phyloP scores from a whole-genome alignment of 2,329 filamentous ascomycete genomes.

The Thelonectria discophora region DNA sequence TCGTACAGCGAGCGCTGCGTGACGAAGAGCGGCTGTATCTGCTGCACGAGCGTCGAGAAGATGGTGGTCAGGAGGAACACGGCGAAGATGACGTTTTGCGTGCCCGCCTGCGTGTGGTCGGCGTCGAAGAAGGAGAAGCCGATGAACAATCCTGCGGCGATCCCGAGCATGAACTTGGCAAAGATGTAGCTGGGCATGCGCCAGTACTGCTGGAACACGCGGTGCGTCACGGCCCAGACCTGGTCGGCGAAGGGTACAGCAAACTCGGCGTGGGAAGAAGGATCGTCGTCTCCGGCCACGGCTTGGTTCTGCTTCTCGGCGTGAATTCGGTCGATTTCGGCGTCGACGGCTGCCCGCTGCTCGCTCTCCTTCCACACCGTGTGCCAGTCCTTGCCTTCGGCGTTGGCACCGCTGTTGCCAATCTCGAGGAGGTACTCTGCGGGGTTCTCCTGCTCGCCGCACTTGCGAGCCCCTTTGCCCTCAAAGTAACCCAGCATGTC shows the following conservation, averaged over 20 bases:
- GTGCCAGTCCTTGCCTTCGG: slow-evolving; percentile 68
- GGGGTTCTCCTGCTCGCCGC: slow-evolving; percentile 71
- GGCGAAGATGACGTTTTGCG: slow-evolving; percentile 78
- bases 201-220: slow-evolving; percentile 87
- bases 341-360: slow-evolving; percentile 60
- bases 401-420: slow-evolving; percentile 53
- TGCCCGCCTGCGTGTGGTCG: slow-evolving; percentile 68
- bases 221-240: slow-evolving; percentile 56
- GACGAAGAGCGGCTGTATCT: slow-evolving; percentile 81
- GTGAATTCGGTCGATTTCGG: slow-evolving; percentile 72
- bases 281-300: slow-evolving; percentile 29
- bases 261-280: slow-evolving; percentile 55
- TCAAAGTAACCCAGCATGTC: slow-evolving; percentile 72
- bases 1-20: slow-evolving; percentile 79
- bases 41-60: slow-evolving; percentile 74
- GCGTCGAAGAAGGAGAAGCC: slow-evolving; percentile 74
- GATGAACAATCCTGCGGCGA: slow-evolving; percentile 73
- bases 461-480: slow-evolving; percentile 67
- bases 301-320: slow-evolving; percentile 51
- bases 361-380: slow-evolving; percentile 67
- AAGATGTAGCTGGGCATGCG: slow-evolving; percentile 81
- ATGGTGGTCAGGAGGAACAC: slow-evolving; percentile 81
- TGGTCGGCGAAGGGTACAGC: slow-evolving; percentile 78
- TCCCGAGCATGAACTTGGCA: slow-evolving; percentile 71
- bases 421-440: slow-evolving; percentile 78